Evolutionary conservation across 1,284 basidiomycete species (phyloP).

Genomic region (Marasmius oreades): DNA sequence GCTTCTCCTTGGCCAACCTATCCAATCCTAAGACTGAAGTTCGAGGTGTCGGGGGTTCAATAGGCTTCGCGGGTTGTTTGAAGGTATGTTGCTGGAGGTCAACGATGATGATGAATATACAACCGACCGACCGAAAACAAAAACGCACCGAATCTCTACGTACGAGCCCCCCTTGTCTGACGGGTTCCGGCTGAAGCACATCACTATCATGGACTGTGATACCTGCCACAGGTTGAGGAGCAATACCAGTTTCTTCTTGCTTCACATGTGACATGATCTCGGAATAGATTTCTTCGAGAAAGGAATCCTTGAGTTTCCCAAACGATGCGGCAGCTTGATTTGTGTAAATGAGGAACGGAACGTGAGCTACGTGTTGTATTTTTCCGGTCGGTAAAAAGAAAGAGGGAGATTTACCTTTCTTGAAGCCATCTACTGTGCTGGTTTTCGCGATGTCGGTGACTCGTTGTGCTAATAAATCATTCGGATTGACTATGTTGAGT

Average conservation of each 20-base stretch:
- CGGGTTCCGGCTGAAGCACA: constrained; percentile 75
- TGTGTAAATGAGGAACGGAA: neutral
- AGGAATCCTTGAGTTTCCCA: constrained; percentile 77
- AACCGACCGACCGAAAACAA: neutral
- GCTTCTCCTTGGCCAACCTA: constrained; percentile 82
- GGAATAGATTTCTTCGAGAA: constrained; percentile 44
- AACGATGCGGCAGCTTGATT: constrained; percentile 71
- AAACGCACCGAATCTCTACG: constrained; percentile 59
- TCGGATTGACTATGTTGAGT: constrained; percentile 78
- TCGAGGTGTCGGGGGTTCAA: constrained; percentile 71
- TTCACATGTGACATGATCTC: constrained; percentile 61
- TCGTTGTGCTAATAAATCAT: constrained; percentile 74
- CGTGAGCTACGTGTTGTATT: neutral
- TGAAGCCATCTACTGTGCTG: constrained; percentile 63
- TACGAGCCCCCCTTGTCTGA: constrained; percentile 74
- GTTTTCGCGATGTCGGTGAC: constrained; percentile 80
- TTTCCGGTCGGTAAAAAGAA: neutral
- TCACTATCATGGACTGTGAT: constrained; percentile 81
- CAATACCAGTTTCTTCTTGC: constrained; percentile 56
- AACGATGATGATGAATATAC: constrained; percentile 2
- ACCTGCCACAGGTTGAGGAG: constrained; percentile 59
- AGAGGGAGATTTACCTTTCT: constrained; percentile 37
- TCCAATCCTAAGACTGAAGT: constrained; percentile 84
- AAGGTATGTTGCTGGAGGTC: constrained; percentile 68
- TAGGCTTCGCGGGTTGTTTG: constrained; percentile 63